Base-by-base conservation (phyloP, 805 yeast species). In the Candida stauntonica region DNA sequence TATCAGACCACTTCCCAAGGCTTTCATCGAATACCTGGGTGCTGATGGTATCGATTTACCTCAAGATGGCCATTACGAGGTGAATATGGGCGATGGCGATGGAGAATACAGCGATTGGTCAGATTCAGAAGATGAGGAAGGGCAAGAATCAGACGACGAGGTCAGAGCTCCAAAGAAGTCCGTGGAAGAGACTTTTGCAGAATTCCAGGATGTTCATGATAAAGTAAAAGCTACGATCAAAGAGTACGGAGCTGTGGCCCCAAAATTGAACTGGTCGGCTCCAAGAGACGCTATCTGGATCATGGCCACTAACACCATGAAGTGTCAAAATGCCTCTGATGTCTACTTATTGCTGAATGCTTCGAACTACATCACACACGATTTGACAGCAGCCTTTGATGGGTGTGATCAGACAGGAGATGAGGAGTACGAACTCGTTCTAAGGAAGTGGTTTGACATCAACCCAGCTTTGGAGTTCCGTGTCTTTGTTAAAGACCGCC, bases 251-350 rank as follows among this genome's bases (percentile, higher is more conserved):
- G 63, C 76, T 1, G 86, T 88, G 3, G 72, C 86, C 1, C 98
- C 98, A 1, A 93, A 93, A 55, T 65, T 91, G 50, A 93, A 93
- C 66, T 93, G 99, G 99, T 87, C 97, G 1, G 84, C 96, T 2
- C 99, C 99, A 1, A 81, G 80, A 55, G 99, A 93, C 62, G 86
- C 98, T 2, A 75, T 80, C 0, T 93, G 98, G 99, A 91, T 93
- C 16, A 63, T 84, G 52, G 72, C 93, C 3, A 78, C 83, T 23
- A 85, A 86, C 52, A 72, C 86, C 3, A 73, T 83, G 72, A 73
- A 76, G 52, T 89, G 98, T 54, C 67, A 63, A 13, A 72, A 71
- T 23, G 77, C 82, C 0, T 72, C 80, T 27, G 99, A 93, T 47
- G 63, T 93, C 0, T 93, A 88, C 47, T 58, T 93, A 33, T 61